Evolutionary conservation across 164 flowering plant species (phyloP), one percentile per base, ranked within the genome.

Genomic region (Piper betle): DNA sequence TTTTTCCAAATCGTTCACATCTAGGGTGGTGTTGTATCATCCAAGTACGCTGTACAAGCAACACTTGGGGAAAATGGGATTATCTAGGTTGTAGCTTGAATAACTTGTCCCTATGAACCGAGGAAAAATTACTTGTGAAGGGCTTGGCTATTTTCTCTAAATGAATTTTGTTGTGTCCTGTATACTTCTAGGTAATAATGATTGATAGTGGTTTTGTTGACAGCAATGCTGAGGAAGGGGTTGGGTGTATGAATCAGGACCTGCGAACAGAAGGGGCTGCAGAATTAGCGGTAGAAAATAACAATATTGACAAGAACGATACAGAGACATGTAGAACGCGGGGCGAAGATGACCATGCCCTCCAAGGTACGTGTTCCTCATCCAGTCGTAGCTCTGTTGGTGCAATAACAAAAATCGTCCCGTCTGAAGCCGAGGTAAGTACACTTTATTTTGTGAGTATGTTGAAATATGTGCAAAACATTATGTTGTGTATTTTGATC

Each of bases 141-240:
- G 39, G 52, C 5, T 52, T 11, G n/a, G 10, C 41, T 37, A 38
- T 10, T 10, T 3, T 15, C 0, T 38, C 6, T 58, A 17, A 2
- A 19, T 37, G 39, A 17, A 19, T 25, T 25, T 25, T n/a, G 6
- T 10, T 8, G 6, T 0, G 4, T 58, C 3, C 43, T 11, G 8
- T 9, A 11, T 6, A 4, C 11, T 16, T 11, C 25, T 37, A n/a
- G 33, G 13, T 18, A 19, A 40, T 59, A 7, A 41, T 41, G 41
- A 42, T 20, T 43, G 7, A 3, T 41, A 8, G 19, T 18, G 7
- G 39, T 60, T 18, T 52, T 55, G 9, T 19, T 55, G 38, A 55
- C 58, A 88, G 92, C 68, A 85, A 83, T 81, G 86, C 85, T 75
- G 91, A 87, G 69, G 95, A 84, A 79, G 84, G 82, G 73, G 80